These are phyloP conservation scores for Yarrowia phangngaensis DNA, from an alignment of 805 yeast genomes.

Conservation along the genomic window DNA sequence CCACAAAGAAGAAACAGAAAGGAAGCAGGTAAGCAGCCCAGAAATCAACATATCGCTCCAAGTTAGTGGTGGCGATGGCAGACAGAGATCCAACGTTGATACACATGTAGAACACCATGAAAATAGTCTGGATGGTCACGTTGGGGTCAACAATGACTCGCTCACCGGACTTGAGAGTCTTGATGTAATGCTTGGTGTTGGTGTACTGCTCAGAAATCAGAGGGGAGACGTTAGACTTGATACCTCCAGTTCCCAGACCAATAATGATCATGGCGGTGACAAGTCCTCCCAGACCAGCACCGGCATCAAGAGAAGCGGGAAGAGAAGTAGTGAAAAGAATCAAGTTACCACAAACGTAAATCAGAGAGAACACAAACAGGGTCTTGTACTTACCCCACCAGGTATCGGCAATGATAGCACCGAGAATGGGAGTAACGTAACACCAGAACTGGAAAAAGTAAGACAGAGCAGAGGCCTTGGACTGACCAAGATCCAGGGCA, in stretches of 20 bases:
- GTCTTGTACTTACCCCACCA: slow-evolving; percentile 69
- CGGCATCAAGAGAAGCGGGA: slow-evolving; percentile 51
- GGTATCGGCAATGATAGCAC: slow-evolving; percentile 73
- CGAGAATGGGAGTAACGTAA: slow-evolving; percentile 71
- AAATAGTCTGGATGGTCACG: slow-evolving; percentile 66
- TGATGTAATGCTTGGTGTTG: slow-evolving; percentile 56
- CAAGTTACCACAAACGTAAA: slow-evolving; percentile 60
- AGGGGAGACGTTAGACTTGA: slow-evolving; percentile 71
- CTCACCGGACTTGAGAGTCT: slow-evolving; percentile 57
- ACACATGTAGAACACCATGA: slow-evolving; percentile 71
- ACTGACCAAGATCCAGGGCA: slow-evolving; percentile 56
- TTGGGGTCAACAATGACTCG: slow-evolving; percentile 67
- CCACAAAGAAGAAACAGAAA: slow-evolving; percentile 62
- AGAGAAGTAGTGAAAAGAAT: slow-evolving; percentile 66
- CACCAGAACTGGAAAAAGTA: slow-evolving; percentile 79
- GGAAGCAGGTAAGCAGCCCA: slow-evolving; percentile 71
- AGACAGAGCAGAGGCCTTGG: slow-evolving; percentile 66
- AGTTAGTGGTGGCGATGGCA: slow-evolving; percentile 70
- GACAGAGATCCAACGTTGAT: slow-evolving; percentile 73
- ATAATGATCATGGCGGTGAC: slow-evolving; percentile 53
- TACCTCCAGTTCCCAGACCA: slow-evolving; percentile 78
- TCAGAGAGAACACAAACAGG: slow-evolving; percentile 54
- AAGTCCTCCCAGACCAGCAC: slow-evolving; percentile 62
- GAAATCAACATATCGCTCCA: slow-evolving; percentile 58
- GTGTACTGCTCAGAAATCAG: slow-evolving; percentile 73